These are phyloP conservation scores for Saccharomyces pastorianus DNA, from an alignment of 1,139 yeast species.

Conservation along the genomic window DNA sequence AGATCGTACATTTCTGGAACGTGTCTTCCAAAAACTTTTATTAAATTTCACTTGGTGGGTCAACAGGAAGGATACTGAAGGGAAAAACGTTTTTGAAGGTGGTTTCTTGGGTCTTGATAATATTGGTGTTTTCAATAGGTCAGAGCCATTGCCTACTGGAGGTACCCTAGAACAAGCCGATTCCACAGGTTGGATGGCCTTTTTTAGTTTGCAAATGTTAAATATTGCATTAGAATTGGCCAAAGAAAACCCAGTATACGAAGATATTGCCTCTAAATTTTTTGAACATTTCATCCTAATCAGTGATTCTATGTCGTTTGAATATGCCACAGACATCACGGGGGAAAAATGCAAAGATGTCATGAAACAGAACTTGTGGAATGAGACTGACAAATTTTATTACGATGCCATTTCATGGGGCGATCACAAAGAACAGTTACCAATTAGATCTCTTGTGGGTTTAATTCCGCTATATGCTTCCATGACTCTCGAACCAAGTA, in stretches of 20 bases:
- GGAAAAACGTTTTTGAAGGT: constrained; percentile 89
- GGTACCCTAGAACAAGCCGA: constrained; percentile 92
- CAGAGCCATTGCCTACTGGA: constrained; percentile 92
- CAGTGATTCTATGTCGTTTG: constrained; percentile 89
- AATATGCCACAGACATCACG: constrained; percentile 29
- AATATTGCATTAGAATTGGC: constrained; percentile 89
- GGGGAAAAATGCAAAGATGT: constrained; percentile 36
- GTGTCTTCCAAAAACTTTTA: constrained; percentile 83
- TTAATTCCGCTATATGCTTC: constrained; percentile 89
- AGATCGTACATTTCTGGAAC: constrained; percentile 78
- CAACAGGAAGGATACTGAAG: constrained; percentile 80
- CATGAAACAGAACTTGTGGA: constrained; percentile 71
- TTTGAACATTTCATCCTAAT: constrained; percentile 89
- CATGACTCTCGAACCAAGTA: constrained; percentile 80
- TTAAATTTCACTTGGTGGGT: constrained; percentile 98
- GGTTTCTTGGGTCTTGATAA: constrained; percentile 92
- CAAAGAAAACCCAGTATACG: constrained; percentile 78
- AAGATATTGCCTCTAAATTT: constrained; percentile 90
- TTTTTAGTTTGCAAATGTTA: constrained; percentile 84
- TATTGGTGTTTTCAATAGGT: constrained; percentile 88
- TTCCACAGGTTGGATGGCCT: constrained; percentile 98
- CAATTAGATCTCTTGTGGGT: constrained; percentile 87
- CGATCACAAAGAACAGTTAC: constrained; percentile 60
- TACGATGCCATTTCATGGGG: constrained; percentile 92
- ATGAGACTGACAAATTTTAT: constrained; percentile 80